Evolutionary conservation across 2,329 filamentous ascomycete species (phyloP), one percentile per base, ranked within the genome.

Genomic region (Epichloe elymi): DNA sequence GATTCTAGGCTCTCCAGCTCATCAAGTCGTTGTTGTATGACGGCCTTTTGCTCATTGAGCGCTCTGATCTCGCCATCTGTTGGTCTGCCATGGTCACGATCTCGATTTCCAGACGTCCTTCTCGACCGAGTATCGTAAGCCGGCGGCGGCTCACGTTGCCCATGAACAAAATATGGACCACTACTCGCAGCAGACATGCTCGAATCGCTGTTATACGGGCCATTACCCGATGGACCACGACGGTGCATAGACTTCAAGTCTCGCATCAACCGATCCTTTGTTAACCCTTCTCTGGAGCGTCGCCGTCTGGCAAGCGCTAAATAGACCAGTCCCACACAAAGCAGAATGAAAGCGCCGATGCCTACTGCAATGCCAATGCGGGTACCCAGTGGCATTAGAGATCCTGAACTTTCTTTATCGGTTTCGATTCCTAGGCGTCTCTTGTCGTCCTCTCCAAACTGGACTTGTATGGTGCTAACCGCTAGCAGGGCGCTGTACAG

Each of bases 401-500:
- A 46, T 11, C 46, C 30, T 5, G 57, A 41, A 26, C 51, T 54
- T 8, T 51, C 37, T 19, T 64, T 62, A 4, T 65, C 60, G 14
- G 63, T 59, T 20, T 67, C 61, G 36, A 68, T 63, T 4, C 66
- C 65, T 4, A 70, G 57, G 11, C 56, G 54, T 33, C 59, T 59
- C 46, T 65, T 66, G 51, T 70, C 67, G 7, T 56, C 56, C n/a
- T 65, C 63, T 42, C 62, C 61, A 52, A 68, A 70, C n/a, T 68
- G 59, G 3, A 66, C 67, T 17, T 62, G 61, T 36, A 69, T 65
- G 5, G 63, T 65, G 50, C 67, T 63, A 10, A 69, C 65, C 4
- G 65, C 67, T 23, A 69, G 61, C 5, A 65, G 64, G 47, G 67
- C 68, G 46, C 61, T 62, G 37, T 64, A 65, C 5, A 70, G 54